A percentile compares a stretch with the other conserved stretches of the same genome.
phyloP scores from a whole-genome alignment of 139 green algal genomes.

The Dunaliella primolecta region DNA sequence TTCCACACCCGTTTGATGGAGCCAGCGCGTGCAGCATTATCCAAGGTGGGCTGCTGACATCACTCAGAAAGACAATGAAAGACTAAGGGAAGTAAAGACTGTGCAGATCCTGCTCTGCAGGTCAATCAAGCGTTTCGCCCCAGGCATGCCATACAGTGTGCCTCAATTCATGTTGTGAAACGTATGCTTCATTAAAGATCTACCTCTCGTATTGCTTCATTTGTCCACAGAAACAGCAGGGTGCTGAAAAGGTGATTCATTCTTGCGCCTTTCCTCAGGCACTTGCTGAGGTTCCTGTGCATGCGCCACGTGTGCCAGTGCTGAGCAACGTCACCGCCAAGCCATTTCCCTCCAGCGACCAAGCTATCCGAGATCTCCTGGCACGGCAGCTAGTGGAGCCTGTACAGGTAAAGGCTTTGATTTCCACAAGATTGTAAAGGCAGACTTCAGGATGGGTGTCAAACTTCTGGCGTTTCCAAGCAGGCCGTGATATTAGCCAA shows the following conservation, averaged over 20 bases:
- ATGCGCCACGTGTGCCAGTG: slow-evolving; percentile 71
- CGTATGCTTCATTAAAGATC: too few relatives aligned
- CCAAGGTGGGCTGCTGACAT: slow-evolving; percentile 58
- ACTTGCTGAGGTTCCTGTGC: slow-evolving; percentile 60
- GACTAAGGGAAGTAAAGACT: too few relatives aligned
- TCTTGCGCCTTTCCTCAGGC: too few relatives aligned
- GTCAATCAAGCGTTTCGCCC: too few relatives aligned
- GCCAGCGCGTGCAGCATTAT: slow-evolving; percentile 62
- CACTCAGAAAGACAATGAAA: too few relatives aligned
- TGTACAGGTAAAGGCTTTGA: slow-evolving; percentile 40
- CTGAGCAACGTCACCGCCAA: slow-evolving; percentile 86
- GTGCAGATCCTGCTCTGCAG: too few relatives aligned
- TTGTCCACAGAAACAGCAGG: too few relatives aligned
- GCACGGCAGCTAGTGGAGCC: slow-evolving; percentile 86
- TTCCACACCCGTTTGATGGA: slow-evolving; percentile 92
- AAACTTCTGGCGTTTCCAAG: not conserved
- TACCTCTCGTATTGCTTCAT: too few relatives aligned
- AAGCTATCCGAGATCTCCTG: slow-evolving; percentile 63
- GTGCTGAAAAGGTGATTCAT: too few relatives aligned
- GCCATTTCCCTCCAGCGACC: slow-evolving; percentile 50
- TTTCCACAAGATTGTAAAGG: not conserved
- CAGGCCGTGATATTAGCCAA: too few relatives aligned
- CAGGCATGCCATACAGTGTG: too few relatives aligned
- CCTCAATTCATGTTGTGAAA: too few relatives aligned
- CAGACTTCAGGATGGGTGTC: not conserved